Evolutionary conservation across 208 protist species (phyloP), one percentile per base, ranked within the genome.

Genomic region (Trypanosoma boissoni): DNA sequence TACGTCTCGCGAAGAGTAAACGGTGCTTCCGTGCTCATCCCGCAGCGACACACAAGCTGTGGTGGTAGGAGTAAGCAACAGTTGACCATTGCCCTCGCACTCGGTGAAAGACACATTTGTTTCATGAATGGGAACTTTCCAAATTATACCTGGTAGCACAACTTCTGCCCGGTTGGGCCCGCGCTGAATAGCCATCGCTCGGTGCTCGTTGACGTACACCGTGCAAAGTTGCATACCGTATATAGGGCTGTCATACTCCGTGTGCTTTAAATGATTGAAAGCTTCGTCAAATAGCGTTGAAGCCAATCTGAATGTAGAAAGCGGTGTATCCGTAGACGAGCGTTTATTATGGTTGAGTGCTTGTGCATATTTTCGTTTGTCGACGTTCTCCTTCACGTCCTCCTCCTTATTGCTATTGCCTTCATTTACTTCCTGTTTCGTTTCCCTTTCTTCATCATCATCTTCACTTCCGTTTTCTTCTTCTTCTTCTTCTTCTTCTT

Each of bases 101-200:
- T 43, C 52, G 21, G 43, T n/a, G 50, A 80, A 80, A 28, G 49
- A 41, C 24, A 76, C 45, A 18, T n/a, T 24, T 46, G 37, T 58
- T 31, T 16, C 43, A n/a, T 37, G 10, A 46, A 68, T 43, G 36
- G 53, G 58, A 41, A 62, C 23, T 50, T 71, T 36, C 44, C 56
- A 64, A 12, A 78, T 34, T 12, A 23, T 46, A 14, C n/a, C 16
- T 16, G 70, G 70, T 23, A 83, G 42, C 3, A 70, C n/a, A 1
- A 76, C 76, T 50, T 83, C 72, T 21, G 72, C 67, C 23, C 56
- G 52, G 52, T 76, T 83, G 12, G 55, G 65, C 10, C 56, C 76
- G 8, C 59, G 67, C 34, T 68, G 55, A 51, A 68, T 37, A 28
- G 55, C 58, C 3, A 24, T 52, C 12, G 50, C 63, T 10, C 16